phyloP scores from a whole-genome alignment of 768 basidiomycete species.

The Ramaria rubella region DNA sequence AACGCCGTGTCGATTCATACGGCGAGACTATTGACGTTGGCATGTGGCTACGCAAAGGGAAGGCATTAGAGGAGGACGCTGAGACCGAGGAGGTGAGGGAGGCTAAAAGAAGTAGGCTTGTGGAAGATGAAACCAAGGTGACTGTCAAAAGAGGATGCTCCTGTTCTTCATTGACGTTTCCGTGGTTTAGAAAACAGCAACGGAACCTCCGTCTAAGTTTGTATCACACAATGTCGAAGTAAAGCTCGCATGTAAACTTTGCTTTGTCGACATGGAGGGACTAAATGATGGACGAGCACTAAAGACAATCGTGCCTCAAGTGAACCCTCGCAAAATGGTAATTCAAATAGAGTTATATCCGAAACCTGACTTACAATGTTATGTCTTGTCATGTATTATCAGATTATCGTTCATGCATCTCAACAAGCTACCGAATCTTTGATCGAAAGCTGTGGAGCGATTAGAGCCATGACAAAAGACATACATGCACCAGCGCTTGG shows the following conservation, averaged over 20 bases:
- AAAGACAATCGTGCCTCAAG: conserved; percentile 93
- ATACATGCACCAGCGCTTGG: conserved; percentile 72
- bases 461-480: conserved; percentile 88
- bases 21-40: conserved; percentile 94
- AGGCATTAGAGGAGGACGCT: conserved; percentile 83
- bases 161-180: not conserved
- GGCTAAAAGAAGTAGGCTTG: conserved; percentile 54
- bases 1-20: conserved; percentile 87
- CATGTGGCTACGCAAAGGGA: conserved; percentile 91
- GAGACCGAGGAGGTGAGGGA: conserved; percentile 78
- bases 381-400: not conserved
- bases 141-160: conserved; percentile 1
- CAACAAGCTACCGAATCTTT: conserved; percentile 60
- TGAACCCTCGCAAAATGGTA: conserved; percentile 95
- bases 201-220: conserved; percentile 90
- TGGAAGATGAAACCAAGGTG: conserved; percentile 81
- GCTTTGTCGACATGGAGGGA: conserved; percentile 95
- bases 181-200: conserved; percentile 52
- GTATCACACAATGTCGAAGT: conserved; percentile 69
- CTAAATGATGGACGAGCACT: conserved; percentile 94
- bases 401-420: conserved; percentile 89
- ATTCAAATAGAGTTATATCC: conserved; percentile 14
- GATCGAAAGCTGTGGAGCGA: conserved; percentile 72
- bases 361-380: not conserved
- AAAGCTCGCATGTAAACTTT: conserved; percentile 75